A percentile compares a stretch with the other conserved stretches of the same genome.
Evolutionary conservation across 2,329 filamentous ascomycete species (phyloP).

Genomic region (Berkeleyomyces rouxiae): DNA sequence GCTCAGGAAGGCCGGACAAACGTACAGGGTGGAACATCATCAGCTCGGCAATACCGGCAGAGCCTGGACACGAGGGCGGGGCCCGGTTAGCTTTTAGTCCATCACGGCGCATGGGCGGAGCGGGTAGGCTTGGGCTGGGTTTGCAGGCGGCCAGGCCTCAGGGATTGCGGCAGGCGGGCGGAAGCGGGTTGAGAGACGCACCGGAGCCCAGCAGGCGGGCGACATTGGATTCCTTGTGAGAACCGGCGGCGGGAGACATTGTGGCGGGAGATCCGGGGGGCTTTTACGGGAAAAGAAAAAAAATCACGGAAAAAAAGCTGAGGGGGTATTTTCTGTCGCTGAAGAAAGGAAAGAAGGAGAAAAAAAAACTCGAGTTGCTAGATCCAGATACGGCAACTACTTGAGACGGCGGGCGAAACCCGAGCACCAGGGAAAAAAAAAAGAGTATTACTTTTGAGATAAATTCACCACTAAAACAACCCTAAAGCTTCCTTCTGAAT

Average conservation of each 20-base stretch:
- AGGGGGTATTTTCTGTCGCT: background rate
- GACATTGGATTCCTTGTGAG: constrained; percentile 69
- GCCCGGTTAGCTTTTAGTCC: background rate
- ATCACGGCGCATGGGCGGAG: background rate
- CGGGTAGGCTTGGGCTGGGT: no score
- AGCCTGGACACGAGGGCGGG: constrained; percentile 38
- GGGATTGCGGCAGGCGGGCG: background rate
- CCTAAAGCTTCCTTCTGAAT: no score
- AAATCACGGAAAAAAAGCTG: constrained; percentile 8
- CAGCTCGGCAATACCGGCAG: constrained; percentile 82
- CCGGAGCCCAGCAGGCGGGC: constrained; percentile 86
- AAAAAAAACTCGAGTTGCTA: background rate
- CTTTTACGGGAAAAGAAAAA: background rate
- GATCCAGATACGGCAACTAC: background rate
- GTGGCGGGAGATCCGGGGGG: background rate
- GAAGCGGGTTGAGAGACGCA: constrained; percentile 25
- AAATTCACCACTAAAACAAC: no score
- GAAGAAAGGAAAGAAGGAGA: background rate
- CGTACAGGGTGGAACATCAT: constrained; percentile 80
- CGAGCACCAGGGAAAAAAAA: background rate
- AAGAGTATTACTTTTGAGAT: background rate
- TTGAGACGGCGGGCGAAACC: no score
- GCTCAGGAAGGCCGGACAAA: constrained; percentile 14
- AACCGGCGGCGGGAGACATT: constrained; percentile 37
- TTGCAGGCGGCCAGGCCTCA: no score